Base-by-base conservation (phyloP, 2,329 filamentous ascomycete genomes). In the Endocalyx cinctus region DNA sequence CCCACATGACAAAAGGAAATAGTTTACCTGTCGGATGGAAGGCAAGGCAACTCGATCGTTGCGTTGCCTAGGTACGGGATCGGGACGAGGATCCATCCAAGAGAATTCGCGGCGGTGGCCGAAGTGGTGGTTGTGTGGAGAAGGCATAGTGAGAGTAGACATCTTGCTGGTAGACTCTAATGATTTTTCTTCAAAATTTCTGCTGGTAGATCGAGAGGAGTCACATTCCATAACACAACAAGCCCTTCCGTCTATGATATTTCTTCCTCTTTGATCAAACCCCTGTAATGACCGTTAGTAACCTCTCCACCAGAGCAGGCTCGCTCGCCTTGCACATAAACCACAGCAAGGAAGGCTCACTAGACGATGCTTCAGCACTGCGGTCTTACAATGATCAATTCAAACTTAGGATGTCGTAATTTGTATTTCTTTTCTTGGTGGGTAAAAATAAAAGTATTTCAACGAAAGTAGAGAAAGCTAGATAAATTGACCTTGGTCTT, bases 21-120 rank as follows among this genome's bases (percentile, higher is more conserved):
- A 6, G 29, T 33, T 37, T 66, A 74, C 71, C 67, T 73, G 66
- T 43, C 68, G 62, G 31, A 77, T 73, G 2, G 72, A 69, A 14
- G 72, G 72, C 15, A 77, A 58, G 22, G 63, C 62, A 18, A 70
- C 50, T 37, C 55, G 53, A 39, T 70, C 64, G 13, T 48, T 47
- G 34, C 57, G 58, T 29, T 58, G 54, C 25, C 58, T 58, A 17
- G 54, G 50, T 13, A 55, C 50, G 20, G 55, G 58, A 18, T 64
- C 62, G 19, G 57, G 47, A 33, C 59, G 53, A 40, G 50, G 37
- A 19, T 58, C 50, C 33, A 64, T 59, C 66, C 64, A 70, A 13
- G 54, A 46, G 20, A 57, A 57, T 19, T 65, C 59, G 32, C 55
- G 55, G 41, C 55, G 56, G 46, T 68, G 70, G 20, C 55, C 54